Evolutionary conservation across 306 rosid genomes (phyloP), one percentile per base, ranked within the genome.

Genomic region (Dalbergia oliveri): DNA sequence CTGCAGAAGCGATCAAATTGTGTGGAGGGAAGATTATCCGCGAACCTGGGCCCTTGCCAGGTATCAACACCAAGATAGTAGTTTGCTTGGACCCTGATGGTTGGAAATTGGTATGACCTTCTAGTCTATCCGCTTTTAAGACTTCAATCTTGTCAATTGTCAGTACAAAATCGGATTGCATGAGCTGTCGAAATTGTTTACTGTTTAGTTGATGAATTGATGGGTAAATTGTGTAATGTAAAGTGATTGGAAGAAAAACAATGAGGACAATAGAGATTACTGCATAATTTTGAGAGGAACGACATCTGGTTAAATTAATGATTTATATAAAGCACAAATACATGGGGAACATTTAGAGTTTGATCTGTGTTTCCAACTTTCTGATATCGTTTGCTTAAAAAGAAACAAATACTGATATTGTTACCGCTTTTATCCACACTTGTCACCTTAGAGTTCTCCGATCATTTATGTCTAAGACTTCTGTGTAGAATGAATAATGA

Each of bases 31-130:
- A 88, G 89, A 77, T 94, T 71, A 91, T 90, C 51, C 93, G 92
- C 61, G 97, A 91, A 79, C 97, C 97, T 63, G 98, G 98, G 53
- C 98, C 97, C 8, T 79, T 94, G 79, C 97, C 98, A 23, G 97
- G 97, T 14, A 88, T 94, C 79, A 89, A 85, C 90, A 92, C 97
- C 84, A 94, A 94, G 90, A 92, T 94, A 31, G 93, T 89, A 51
- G 98, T 89, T 72, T 92, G 98, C 91, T 82, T 94, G 88, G 98
- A 94, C 68, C 98, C 98, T 16, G 97, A 94, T 53, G 97, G 97
- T 33, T 92, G 97, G 98, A 94, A 92, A 80, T 79, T 94, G 91
- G 97, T 94, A 89, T 26, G 84, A n/a, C 75, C 61, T 82, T 72
- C 75, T 31, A 44, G 14, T 65, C 68, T 61, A 37, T 76, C 76